These are phyloP conservation scores for Solidago caesia DNA, from an alignment of 129 eudicot genomes.

Conservation along the genomic window DNA sequence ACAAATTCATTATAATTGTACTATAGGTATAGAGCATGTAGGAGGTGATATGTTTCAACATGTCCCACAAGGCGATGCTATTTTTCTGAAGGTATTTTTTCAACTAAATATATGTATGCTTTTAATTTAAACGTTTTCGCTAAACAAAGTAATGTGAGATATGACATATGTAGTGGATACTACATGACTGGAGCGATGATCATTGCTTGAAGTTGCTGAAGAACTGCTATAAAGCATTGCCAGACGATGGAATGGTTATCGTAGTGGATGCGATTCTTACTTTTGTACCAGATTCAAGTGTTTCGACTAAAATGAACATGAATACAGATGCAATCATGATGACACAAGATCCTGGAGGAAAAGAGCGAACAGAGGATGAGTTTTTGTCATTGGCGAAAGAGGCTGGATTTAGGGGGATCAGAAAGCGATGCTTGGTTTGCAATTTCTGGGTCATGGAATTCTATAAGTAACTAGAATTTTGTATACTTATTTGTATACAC, in stretches of 20 bases:
- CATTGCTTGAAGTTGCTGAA: too few relatives aligned
- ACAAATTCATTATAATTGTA: too few relatives aligned
- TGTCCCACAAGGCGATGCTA: conserved; percentile 44
- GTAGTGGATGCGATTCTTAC: too few relatives aligned
- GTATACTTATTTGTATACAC: too few relatives aligned
- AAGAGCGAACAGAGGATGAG: conserved; percentile 39
- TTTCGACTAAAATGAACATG: background rate
- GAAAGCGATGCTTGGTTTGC: conserved; percentile 17
- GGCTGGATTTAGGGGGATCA: conserved; percentile 32
- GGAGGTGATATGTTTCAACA: conserved; percentile 46
- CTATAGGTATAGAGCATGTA: conserved; percentile 38
- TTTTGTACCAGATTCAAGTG: conserved; percentile 14
- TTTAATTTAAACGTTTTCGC: background rate
- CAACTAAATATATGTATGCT: too few relatives aligned
- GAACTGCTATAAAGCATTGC: too few relatives aligned
- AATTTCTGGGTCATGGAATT: conserved; percentile 46
- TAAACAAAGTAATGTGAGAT: background rate
- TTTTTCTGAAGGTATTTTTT: conserved; percentile 42
- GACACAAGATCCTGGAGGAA: conserved; percentile 41
- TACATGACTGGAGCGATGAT: too few relatives aligned
- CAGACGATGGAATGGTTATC: too few relatives aligned
- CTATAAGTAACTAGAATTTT: conserved; percentile 17
- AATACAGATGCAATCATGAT: conserved; percentile 33
- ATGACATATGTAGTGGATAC: conserved; percentile 28
- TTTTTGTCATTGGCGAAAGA: conserved; percentile 30